phyloP scores from a whole-genome alignment of 1,139 yeast species.

The Scheffersomyces titani region DNA sequence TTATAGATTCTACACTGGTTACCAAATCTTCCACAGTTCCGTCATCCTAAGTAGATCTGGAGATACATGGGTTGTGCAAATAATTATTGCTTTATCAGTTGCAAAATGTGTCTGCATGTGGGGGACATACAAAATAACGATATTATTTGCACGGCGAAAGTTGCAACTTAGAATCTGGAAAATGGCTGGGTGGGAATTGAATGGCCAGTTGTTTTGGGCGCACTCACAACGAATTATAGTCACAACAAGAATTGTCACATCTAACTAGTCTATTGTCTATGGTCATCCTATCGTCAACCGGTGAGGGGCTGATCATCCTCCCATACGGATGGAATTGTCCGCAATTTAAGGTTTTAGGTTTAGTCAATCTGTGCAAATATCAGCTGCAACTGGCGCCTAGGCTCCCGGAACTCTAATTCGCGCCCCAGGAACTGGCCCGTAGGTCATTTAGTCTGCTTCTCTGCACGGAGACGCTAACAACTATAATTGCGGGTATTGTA shows the following conservation, averaged over 20 bases:
- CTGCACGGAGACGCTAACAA: background rate
- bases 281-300: background rate
- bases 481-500: background rate
- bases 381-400: background rate
- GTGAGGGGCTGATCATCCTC: background rate
- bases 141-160: background rate
- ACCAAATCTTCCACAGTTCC: background rate
- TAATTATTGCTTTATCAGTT: background rate
- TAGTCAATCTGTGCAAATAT: background rate
- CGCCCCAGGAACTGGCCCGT: background rate
- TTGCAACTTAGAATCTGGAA: background rate
- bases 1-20: background rate
- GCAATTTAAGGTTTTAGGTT: background rate
- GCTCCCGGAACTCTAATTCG: background rate
- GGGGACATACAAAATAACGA: background rate
- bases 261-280: background rate
- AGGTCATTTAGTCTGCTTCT: background rate
- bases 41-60: background rate
- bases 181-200: background rate
- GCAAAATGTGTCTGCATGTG: background rate
- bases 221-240: background rate
- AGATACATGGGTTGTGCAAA: background rate
- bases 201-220: background rate
- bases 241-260: background rate
- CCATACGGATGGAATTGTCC: background rate